Evolutionary conservation across 2,329 filamentous ascomycete species (phyloP).

Genomic region (Neoascochyta sp.): DNA sequence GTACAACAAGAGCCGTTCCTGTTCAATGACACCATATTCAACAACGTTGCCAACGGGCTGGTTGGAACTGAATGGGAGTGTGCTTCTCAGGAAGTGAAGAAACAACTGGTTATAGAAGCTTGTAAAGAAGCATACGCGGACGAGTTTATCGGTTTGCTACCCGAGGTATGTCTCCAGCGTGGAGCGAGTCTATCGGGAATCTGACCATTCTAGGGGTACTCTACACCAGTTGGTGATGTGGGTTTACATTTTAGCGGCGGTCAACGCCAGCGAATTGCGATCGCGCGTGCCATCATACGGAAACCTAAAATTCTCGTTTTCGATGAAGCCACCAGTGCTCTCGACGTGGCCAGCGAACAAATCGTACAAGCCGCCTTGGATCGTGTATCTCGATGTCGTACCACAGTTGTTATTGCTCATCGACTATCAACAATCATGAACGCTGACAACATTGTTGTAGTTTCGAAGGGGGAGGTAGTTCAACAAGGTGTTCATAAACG

Average conservation of each 20-base stretch:
- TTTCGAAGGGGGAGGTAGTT: conserved; percentile 64
- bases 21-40: conserved; percentile 80
- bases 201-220: no score
- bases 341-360: conserved; percentile 90
- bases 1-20: conserved; percentile 89
- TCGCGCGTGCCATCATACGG: conserved; percentile 80
- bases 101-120: conserved; percentile 57
- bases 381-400: conserved; percentile 74
- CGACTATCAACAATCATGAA: conserved; percentile 85
- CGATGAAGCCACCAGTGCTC: conserved; percentile 86
- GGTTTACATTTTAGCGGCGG: conserved; percentile 88
- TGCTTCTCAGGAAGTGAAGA: conserved; percentile 52
- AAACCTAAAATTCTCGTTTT: conserved; percentile 85
- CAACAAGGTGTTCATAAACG: conserved; percentile 71
- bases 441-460: conserved; percentile 70
- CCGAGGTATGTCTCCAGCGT: conserved; percentile 43
- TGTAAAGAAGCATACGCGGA: conserved; percentile 84
- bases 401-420: conserved; percentile 92
- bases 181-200: no score
- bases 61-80: conserved; percentile 60
- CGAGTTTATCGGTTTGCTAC: conserved; percentile 72
- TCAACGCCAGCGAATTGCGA: conserved; percentile 92
- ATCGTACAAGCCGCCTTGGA: conserved; percentile 89
- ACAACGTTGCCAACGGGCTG: conserved; percentile 85
- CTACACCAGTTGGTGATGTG: conserved; percentile 86